phyloP scores from a whole-genome alignment of 2,329 filamentous ascomycete genomes.

The Huntiella omanensis region DNA sequence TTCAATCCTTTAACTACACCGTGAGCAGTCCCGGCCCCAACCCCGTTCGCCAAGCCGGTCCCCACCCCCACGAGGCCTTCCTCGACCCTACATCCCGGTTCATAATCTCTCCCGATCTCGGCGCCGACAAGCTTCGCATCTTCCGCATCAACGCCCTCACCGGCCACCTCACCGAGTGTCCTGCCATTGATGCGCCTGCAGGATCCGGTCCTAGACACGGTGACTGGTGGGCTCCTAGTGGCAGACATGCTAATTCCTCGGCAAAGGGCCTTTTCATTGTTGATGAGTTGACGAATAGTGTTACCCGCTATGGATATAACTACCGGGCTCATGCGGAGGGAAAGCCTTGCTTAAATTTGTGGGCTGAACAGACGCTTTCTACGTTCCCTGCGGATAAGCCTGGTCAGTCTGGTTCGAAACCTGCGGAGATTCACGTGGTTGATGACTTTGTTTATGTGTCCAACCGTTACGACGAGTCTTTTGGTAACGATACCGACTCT shows the following conservation, averaged over 20 bases:
- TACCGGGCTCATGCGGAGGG: slow-evolving; percentile 21
- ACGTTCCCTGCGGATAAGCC: slow-evolving; percentile 26
- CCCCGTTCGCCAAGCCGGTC: slow-evolving; percentile 30
- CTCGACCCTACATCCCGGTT: slow-evolving; percentile 29
- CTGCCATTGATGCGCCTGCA: slow-evolving; percentile 21
- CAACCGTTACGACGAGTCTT: slow-evolving; percentile 43
- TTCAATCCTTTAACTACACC: slow-evolving; percentile 23
- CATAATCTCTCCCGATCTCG: slow-evolving; percentile 32
- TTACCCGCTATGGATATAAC: slow-evolving; percentile 29
- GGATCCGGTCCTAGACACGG: slow-evolving; percentile 36
- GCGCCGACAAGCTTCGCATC: slow-evolving; percentile 34
- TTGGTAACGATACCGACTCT: slow-evolving; percentile 34
- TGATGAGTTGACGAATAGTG: slow-evolving; percentile 30
- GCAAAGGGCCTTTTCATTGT: slow-evolving; percentile 20
- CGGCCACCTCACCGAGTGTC: slow-evolving; percentile 27
- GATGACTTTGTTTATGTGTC: slow-evolving; percentile 39
- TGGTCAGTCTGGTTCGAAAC: slow-evolving; percentile 27
- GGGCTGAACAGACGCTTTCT: slow-evolving; percentile 25
- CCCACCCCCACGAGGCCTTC: slow-evolving; percentile 35
- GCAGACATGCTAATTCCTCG: slow-evolving; percentile 11
- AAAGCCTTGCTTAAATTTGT: slow-evolving; percentile 26
- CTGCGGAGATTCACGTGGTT: slow-evolving; percentile 33
- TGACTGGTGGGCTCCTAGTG: slow-evolving; percentile 26
- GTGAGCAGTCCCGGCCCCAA: slow-evolving; percentile 24
- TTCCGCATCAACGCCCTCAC: slow-evolving; percentile 28